Conservation (phyloP, 306 rosid genomes). For the Styphnolobium japonicum region DNA sequence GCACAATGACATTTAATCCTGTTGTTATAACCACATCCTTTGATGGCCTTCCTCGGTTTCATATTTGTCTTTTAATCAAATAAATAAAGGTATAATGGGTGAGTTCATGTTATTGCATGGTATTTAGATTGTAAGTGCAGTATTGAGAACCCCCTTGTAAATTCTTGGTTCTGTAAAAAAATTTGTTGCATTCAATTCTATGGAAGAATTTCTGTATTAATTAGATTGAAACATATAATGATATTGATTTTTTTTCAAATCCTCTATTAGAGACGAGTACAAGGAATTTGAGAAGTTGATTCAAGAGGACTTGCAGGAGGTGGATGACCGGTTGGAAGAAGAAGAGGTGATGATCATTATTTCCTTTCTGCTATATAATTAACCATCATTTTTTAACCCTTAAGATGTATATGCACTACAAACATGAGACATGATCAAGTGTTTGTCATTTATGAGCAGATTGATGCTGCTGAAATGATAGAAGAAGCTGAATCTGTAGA, state of each 20-base stretch:
- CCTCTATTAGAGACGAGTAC: constrained; percentile 75
- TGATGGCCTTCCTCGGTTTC: neutral
- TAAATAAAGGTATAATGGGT: neutral
- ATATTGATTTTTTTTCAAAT: constrained; percentile 30
- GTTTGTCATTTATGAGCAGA: constrained; percentile 42
- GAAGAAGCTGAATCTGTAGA: constrained; percentile 87
- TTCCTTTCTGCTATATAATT: constrained; percentile 8
- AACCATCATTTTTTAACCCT: neutral
- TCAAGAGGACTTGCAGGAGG: constrained; percentile 91
- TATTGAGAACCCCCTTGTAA: neutral
- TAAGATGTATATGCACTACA: neutral
- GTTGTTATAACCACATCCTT: neutral
- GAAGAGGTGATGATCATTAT: constrained; percentile 67
- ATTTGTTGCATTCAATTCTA: neutral
- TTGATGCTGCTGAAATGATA: constrained; percentile 87
- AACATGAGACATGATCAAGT: constrained; percentile 11
- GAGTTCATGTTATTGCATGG: constrained; percentile 1
- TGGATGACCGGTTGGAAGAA: constrained; percentile 87
- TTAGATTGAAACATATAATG: constrained; percentile 9
- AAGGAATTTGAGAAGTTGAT: constrained; percentile 94
- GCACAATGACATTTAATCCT: neutral
- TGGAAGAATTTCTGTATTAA: neutral
- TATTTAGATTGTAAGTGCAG: constrained; percentile 1
- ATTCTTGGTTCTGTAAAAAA: neutral
- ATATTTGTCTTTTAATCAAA: neutral